Evolutionary conservation across 306 rosid species (phyloP).

Genomic region (Acacia melanoxylon): DNA sequence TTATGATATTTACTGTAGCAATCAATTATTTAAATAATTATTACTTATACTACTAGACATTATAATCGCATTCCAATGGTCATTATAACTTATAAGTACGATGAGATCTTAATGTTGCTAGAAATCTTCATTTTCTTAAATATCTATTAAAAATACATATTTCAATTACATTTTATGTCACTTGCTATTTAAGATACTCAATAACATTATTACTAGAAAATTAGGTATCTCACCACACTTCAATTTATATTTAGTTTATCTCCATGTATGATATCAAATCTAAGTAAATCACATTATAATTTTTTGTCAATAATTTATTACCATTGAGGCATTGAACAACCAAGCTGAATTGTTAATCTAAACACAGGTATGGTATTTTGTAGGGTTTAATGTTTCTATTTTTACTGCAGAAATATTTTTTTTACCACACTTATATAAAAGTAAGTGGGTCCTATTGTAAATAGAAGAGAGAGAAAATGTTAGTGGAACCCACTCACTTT

Average conservation of each 20-base stretch:
- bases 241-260: not conserved
- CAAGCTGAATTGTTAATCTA: not conserved
- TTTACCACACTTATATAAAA: too few relatives aligned
- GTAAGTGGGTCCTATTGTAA: too few relatives aligned
- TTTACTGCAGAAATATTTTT: too few relatives aligned
- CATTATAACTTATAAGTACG: not conserved
- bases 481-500: too few relatives aligned
- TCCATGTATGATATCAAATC: not conserved
- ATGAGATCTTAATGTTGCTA: not conserved
- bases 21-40: not conserved
- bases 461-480: too few relatives aligned
- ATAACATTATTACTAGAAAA: not conserved
- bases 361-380: too few relatives aligned
- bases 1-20: not conserved
- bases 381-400: too few relatives aligned
- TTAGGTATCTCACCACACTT: not conserved
- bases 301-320: not conserved
- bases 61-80: not conserved
- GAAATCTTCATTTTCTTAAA: not conserved
- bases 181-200: not conserved
- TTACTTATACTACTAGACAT: not conserved
- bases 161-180: not conserved
- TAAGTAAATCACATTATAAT: not conserved
- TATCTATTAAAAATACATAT: too few relatives aligned
- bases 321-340: too few relatives aligned